Evolutionary conservation across 129 eudicot species (phyloP), one percentile per base, ranked within the genome.

Genomic region (Escallonia rubra): DNA sequence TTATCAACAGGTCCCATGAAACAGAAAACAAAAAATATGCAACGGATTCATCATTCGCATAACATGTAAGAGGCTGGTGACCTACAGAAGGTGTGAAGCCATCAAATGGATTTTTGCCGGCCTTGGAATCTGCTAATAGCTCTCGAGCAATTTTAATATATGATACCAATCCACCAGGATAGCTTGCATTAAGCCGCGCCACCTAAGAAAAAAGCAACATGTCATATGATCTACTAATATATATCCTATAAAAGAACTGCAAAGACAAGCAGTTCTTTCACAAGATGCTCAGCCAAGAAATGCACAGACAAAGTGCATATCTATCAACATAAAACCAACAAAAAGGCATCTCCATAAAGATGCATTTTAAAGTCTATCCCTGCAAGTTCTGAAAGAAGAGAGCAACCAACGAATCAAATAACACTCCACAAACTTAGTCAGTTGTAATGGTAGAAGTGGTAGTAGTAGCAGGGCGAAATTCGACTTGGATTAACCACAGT

Each of bases 31-130:
- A 12, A 54, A 54, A 54, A 54, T 0, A 54, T 8, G 5, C 4
- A 54, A 9, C 5, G 52, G 47, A 9, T 13, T 60, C 4, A 40
- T 4, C 10, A 11, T 12, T 40, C n/a, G 11, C 53, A 75, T 56
- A 42, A 57, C 41, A 74, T 14, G 34, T 23, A 23, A 75, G 50
- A 16, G 69, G 48, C 7, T 16, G 58, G 62, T 54, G 44, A 86
- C 99, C 90, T 87, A 94, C 97, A 63, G 97, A 94, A 67, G 99
- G 99, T n/a, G 83, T 75, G 65, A 94, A 94, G 15, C 99, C 99
- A 75, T 94, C 99, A 76, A 80, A 94, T 48, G 99, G 99, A 74
- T 94, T 94, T 81, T 87, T 94, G 61, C 99, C 99, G 0, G 94
- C 87, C 78, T 94, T 89, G 50, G 99, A 94, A 83, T 89, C 96